Evolutionary conservation across 345 rosid species (phyloP), one percentile per base, ranked within the genome.

Genomic region (Eutrema heterophyllum): DNA sequence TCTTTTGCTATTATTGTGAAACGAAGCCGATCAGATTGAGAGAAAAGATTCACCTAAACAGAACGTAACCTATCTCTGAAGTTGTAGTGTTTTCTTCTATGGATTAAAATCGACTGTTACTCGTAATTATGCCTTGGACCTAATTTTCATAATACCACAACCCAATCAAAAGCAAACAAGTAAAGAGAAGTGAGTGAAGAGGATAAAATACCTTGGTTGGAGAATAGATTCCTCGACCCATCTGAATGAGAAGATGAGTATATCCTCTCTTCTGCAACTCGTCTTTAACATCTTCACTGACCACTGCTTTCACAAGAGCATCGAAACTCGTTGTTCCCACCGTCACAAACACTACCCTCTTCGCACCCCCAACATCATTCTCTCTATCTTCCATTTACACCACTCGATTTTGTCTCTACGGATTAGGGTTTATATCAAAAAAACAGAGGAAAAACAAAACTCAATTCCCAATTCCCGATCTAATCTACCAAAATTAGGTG

Each of bases 311-410:
- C 18, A 88, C 93, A 27, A 95, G 91, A 7, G 85, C 86, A 81
- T 91, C 96, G 27, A 94, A 95, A 71, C 91, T 80, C 14, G 99
- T 95, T 7, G 96, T 95, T 64, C 98, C 97, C 16, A 90, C 98
- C 0, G 98, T 96, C 66, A 90, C 91, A 68, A 96, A 92, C 16
- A 89, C 98, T 33, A 63, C 30, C 70, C 74, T 89, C 77, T 85
- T 84, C 7, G 54, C 48, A 68, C 53, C n/a, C 6, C 45, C 52
- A 7, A 11, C 58, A 14, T 53, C 36, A 13, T 53, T 73, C 41
- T 45, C 80, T 7, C 9, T 33, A 32, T 65, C 80, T 70, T 68
- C 86, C 85, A 76, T 85, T 51, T 18, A 33, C 46, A 57, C 40
- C 39, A 29, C 21, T 7, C 12, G 61, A 55, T 55, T 15, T 56